phyloP scores from a whole-genome alignment of 305 asterid species.

The Solanum chacoense region DNA sequence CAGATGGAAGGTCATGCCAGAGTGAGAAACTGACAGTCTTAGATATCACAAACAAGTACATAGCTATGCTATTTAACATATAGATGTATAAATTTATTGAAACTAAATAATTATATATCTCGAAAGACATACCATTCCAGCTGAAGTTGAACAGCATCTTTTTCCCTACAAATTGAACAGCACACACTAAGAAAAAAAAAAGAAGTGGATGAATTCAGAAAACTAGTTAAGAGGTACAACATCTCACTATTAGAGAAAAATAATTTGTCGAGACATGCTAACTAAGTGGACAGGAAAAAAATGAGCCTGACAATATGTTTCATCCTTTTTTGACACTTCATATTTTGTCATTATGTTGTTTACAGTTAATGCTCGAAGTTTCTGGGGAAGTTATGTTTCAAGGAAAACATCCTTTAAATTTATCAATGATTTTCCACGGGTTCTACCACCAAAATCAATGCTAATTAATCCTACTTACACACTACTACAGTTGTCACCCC shows the following conservation, averaged over 20 bases:
- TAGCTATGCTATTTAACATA: background rate
- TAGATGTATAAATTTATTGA: background rate
- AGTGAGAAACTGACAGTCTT: background rate
- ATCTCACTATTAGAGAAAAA: background rate
- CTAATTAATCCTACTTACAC: background rate
- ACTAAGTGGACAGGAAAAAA: background rate
- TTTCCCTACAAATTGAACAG: constrained; percentile 40
- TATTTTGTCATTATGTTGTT: background rate
- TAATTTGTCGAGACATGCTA: background rate
- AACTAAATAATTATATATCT: background rate
- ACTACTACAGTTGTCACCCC: background rate
- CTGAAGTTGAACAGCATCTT: constrained; percentile 84
- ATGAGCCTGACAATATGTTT: background rate
- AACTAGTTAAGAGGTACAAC: background rate
- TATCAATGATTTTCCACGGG: background rate
- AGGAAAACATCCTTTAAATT: background rate
- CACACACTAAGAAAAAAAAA: constrained; percentile 6
- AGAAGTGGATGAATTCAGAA: background rate
- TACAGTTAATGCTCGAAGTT: background rate
- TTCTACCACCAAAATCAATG: background rate
- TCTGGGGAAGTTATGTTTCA: background rate
- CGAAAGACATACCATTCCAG: constrained; percentile 53
- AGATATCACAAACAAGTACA: background rate
- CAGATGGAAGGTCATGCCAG: background rate
- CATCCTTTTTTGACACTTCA: background rate